Percentiles rank a stretch among this genome's conserved stretches.
phyloP scores from a whole-genome alignment of 176 grass and related monocot genomes.

The Pontederia crassipes region DNA sequence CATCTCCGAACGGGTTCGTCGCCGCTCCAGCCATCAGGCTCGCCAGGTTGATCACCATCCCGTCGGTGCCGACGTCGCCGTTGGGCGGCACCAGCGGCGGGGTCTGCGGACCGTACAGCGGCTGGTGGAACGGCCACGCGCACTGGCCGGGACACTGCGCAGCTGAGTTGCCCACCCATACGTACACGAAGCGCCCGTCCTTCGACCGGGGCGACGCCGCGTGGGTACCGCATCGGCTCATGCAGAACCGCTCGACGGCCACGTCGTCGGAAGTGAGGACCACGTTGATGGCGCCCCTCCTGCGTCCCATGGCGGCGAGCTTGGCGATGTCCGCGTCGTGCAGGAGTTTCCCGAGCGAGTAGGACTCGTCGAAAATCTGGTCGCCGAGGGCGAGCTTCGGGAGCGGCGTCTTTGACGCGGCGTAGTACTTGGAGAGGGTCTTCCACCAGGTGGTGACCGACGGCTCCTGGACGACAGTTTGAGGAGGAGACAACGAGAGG shows the following conservation, averaged over 20 bases:
- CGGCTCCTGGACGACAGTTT: conserved; percentile 9
- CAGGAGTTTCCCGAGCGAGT: conserved; percentile 41
- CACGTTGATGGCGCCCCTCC: conserved; percentile 34
- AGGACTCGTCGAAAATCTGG: conserved; percentile 24
- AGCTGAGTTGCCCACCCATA: conserved; percentile 66
- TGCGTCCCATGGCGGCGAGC: conserved; percentile 21
- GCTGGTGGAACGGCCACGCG: conserved; percentile 89
- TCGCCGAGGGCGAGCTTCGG: conserved; percentile 15
- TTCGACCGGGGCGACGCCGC: conserved; percentile 10
- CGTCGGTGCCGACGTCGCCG: conserved; percentile 56
- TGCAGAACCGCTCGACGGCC: conserved; percentile 68
- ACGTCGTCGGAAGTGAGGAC: conserved; percentile 74
- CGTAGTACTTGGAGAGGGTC: conserved; percentile 29
- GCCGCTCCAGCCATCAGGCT: conserved; percentile 52
- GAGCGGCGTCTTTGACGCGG: conserved; percentile 10
- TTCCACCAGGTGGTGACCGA: conserved; percentile 38
- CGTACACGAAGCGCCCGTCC: conserved; percentile 22
- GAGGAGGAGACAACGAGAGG: not conserved
- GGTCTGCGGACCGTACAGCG: conserved; percentile 57
- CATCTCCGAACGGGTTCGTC: conserved; percentile 67
- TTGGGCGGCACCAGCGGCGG: conserved; percentile 52
- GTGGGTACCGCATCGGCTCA: conserved; percentile 66
- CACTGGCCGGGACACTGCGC: conserved; percentile 63
- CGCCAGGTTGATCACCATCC: conserved; percentile 69
- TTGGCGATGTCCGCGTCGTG: conserved; percentile 33